Conservation (phyloP, 2,329 filamentous ascomycete species). For the Pleomassaria siparia region DNA sequence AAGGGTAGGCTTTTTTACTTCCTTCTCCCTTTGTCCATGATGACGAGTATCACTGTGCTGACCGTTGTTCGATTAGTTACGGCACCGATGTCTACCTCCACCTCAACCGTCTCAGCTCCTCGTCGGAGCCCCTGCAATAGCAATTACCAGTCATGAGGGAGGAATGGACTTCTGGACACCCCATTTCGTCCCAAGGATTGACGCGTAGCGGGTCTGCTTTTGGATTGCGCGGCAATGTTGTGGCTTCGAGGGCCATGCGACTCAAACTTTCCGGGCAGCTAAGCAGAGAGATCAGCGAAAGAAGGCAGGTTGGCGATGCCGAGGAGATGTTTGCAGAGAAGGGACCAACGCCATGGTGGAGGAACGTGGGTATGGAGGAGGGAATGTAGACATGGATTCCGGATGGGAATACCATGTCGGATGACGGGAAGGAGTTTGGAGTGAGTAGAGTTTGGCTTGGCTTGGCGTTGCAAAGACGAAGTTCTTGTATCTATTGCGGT, state of each 20-base stretch:
- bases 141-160: constrained; percentile 84
- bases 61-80: constrained; percentile 61
- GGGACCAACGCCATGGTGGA: constrained; percentile 47
- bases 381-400: constrained; percentile 36
- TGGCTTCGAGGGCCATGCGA: constrained; percentile 58
- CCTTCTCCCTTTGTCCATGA: not conserved
- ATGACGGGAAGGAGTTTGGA: not conserved
- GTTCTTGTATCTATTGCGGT: constrained; percentile 11
- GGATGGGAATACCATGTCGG: not conserved
- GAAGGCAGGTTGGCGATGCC: constrained; percentile 87
- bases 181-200: constrained; percentile 62
- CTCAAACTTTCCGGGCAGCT: constrained; percentile 64
- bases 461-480: not conserved
- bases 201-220: constrained; percentile 39
- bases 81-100: constrained; percentile 98
- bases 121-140: constrained; percentile 96
- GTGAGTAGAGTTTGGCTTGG: not conserved
- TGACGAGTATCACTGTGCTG: not conserved
- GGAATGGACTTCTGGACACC: constrained; percentile 51
- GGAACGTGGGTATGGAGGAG: constrained; percentile 53
- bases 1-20: constrained; percentile 68
- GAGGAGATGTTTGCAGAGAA: constrained; percentile 66
- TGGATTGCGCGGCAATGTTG: constrained; percentile 31
- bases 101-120: constrained; percentile 91
- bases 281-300: constrained; percentile 71